A percentile compares a stretch with the other conserved stretches of the same genome.
Evolutionary conservation across 2,329 filamentous ascomycete species (phyloP).

Genomic region (Cylindrodendrum hubeiense): DNA sequence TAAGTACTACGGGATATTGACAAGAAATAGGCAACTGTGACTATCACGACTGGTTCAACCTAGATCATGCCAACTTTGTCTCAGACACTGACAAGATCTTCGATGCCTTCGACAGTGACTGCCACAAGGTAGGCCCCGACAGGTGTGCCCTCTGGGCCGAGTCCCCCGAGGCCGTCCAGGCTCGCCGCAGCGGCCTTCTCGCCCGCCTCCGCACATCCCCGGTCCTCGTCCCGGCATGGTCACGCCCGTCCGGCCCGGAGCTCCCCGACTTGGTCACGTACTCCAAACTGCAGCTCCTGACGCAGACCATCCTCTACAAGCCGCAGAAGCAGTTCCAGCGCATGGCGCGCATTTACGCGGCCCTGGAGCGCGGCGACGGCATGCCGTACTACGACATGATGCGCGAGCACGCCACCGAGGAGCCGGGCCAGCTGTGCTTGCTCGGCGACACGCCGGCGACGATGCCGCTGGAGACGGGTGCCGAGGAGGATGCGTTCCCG

Average conservation of each 20-base stretch:
- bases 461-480: conserved; percentile 39
- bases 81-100: conserved; percentile 68
- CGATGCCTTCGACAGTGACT: conserved; percentile 65
- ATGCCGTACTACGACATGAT: conserved; percentile 55
- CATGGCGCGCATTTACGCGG: conserved; percentile 58
- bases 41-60: conserved; percentile 66
- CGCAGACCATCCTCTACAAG: conserved; percentile 58
- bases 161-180: conserved; percentile 53
- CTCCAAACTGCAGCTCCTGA: conserved; percentile 58
- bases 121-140: conserved; percentile 62
- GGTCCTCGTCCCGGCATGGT: conserved; percentile 54
- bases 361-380: conserved; percentile 59
- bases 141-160: conserved; percentile 59
- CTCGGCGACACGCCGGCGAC: conserved; percentile 45
- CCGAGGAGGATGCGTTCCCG: conserved; percentile 55
- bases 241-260: conserved; percentile 47
- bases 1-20: neutral
- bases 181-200: conserved; percentile 56
- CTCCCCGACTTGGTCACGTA: conserved; percentile 65
- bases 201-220: conserved; percentile 55
- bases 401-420: conserved; percentile 15
- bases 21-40: conserved; percentile 57
- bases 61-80: conserved; percentile 60
- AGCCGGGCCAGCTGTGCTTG: conserved; percentile 36
- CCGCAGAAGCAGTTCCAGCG: conserved; percentile 56